Percentiles rank a stretch among this genome's conserved stretches.
Evolutionary conservation across 306 rosid genomes (phyloP).

Genomic region (Inga laurina): DNA sequence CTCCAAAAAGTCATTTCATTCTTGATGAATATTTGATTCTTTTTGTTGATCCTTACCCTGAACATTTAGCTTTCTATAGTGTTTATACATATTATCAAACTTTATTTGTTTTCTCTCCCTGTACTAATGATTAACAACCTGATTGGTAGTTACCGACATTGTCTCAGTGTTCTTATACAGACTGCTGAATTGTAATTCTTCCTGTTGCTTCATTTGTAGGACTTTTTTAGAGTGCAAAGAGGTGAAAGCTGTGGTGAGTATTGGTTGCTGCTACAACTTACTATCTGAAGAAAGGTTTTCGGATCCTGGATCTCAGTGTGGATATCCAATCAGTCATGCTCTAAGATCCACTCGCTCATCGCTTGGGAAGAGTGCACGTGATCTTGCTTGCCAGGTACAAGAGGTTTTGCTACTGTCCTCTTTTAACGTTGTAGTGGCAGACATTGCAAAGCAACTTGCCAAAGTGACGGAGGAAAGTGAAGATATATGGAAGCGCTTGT

Average conservation of each 20-base stretch:
- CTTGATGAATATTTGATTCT: conserved; percentile 11
- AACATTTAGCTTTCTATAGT: background rate
- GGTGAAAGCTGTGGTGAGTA: conserved; percentile 81
- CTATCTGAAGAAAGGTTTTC: conserved; percentile 65
- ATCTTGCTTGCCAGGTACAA: conserved; percentile 94
- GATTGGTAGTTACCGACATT: background rate
- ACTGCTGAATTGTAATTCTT: conserved; percentile 31
- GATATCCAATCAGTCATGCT: conserved; percentile 85
- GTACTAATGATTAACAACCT: conserved; percentile 7
- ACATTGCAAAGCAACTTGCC: background rate
- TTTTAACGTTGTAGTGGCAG: background rate
- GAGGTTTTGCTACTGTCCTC: conserved; percentile 15
- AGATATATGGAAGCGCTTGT: background rate
- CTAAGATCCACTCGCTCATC: conserved; percentile 60
- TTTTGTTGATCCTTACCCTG: conserved; percentile 8
- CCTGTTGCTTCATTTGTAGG: conserved; percentile 44
- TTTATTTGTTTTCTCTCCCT: conserved; percentile 14
- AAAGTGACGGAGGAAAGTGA: conserved; percentile 6
- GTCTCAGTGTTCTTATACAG: background rate
- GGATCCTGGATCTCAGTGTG: conserved; percentile 52
- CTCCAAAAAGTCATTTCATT: conserved; percentile 11
- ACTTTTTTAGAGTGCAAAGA: conserved; percentile 77
- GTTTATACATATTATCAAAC: conserved; percentile 3
- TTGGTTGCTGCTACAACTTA: conserved; percentile 94
- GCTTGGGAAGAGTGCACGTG: conserved; percentile 80